Evolutionary conservation across 768 basidiomycete genomes (phyloP).

Genomic region (Trametes sanguinea): DNA sequence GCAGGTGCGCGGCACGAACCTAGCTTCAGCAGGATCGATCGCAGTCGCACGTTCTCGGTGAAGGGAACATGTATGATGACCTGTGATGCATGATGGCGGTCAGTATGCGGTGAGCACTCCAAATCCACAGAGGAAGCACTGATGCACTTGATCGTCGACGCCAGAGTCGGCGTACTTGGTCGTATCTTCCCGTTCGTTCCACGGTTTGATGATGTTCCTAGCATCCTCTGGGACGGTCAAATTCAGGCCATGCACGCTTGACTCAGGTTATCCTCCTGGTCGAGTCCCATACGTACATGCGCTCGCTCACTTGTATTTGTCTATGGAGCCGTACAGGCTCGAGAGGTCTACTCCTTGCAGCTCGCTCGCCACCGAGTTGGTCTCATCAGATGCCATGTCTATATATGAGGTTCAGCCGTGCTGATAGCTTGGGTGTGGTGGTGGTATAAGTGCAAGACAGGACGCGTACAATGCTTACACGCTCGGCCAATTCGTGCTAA

Average conservation of each 20-base stretch:
- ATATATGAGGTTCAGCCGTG: not conserved
- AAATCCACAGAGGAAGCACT: not conserved
- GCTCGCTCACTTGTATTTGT: conserved; percentile 35
- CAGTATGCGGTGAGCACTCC: not conserved
- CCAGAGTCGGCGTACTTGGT: conserved; percentile 69
- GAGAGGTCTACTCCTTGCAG: conserved; percentile 28
- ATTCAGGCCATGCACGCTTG: conserved; percentile 80
- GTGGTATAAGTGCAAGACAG: not conserved
- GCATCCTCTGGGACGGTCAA: conserved; percentile 81
- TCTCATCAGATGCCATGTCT: conserved; percentile 14
- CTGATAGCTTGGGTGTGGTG: not conserved
- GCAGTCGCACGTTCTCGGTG: conserved; percentile 72
- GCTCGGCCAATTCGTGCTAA: too few species aligned
- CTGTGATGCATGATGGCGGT: conserved; percentile 38
- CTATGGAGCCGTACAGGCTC: conserved; percentile 34
- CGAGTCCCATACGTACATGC: not conserved
- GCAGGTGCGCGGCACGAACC: conserved; percentile 46
- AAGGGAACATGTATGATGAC: conserved; percentile 84
- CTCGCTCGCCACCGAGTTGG: conserved; percentile 23
- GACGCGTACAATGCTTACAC: too few species aligned
- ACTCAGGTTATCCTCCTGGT: conserved; percentile 19
- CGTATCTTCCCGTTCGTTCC: conserved; percentile 75
- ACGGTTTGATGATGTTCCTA: conserved; percentile 74
- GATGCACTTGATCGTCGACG: conserved; percentile 79
- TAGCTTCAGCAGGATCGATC: conserved; percentile 73